phyloP scores from a whole-genome alignment of 2,329 filamentous ascomycete species.

The Juglanconis juglandina region DNA sequence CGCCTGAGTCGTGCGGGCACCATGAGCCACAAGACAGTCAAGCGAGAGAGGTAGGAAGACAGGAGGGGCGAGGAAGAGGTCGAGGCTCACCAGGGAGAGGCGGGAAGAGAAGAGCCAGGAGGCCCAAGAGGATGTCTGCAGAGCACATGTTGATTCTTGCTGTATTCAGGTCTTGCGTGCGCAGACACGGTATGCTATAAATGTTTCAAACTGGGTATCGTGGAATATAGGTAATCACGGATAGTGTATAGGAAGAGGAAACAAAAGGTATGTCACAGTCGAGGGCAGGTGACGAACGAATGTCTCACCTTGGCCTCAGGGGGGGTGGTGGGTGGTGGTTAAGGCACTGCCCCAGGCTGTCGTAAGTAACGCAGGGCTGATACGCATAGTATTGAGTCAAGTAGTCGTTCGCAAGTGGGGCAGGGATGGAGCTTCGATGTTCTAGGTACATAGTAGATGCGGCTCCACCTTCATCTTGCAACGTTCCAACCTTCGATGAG shows the following conservation, averaged over 20 bases:
- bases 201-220: neutral
- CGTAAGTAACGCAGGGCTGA: neutral
- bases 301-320: neutral
- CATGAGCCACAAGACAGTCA: neutral
- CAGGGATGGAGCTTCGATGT: too few species aligned
- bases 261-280: neutral
- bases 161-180: neutral
- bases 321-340: neutral
- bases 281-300: neutral
- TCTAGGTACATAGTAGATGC: too few species aligned
- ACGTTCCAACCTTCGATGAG: too few species aligned
- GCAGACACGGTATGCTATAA: neutral
- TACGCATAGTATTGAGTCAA: too few species aligned
- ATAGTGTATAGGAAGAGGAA: neutral
- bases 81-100: constrained; percentile 57
- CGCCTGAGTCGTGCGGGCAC: neutral
- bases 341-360: neutral
- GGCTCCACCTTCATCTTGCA: too few species aligned
- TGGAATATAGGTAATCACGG: neutral
- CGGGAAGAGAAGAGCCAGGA: constrained; percentile 63
- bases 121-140: constrained; percentile 59
- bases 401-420: too few species aligned
- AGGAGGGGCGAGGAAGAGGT: neutral
- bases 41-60: neutral
- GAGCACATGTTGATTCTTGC: constrained; percentile 48